Conservation (phyloP, 345 rosid species). For the Salix exigua region DNA sequence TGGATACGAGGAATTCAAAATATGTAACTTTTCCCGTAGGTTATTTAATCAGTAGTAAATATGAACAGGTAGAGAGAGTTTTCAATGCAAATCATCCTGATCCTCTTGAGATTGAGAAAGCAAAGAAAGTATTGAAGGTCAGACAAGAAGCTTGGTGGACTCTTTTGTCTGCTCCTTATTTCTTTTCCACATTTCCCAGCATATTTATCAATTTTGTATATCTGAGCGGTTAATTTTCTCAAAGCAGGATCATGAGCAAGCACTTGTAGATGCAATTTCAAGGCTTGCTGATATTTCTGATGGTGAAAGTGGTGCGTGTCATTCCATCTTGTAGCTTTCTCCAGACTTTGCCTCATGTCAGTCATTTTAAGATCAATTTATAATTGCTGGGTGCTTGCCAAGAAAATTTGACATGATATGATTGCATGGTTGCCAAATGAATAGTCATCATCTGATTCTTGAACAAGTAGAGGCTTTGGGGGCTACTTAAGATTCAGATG, state of each 20-base stretch:
- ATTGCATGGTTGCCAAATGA: not conserved
- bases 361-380: not conserved
- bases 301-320: conserved; percentile 56
- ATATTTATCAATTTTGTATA: not conserved
- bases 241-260: conserved; percentile 74
- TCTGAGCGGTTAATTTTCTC: conserved; percentile 4
- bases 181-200: not conserved
- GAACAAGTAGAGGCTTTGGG: not conserved
- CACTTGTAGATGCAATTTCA: conserved; percentile 66
- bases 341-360: not conserved
- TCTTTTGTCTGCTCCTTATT: not conserved
- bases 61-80: conserved; percentile 72
- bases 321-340: conserved; percentile 2
- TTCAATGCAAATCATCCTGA: conserved; percentile 60
- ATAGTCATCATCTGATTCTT: not conserved
- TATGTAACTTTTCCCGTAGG: not conserved
- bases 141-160: conserved; percentile 18
- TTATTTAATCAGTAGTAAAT: not conserved
- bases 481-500: not conserved
- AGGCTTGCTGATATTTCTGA: conserved; percentile 71
- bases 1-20: conserved; percentile 6
- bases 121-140: conserved; percentile 75
- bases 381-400: not conserved
- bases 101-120: conserved; percentile 76
- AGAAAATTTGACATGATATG: not conserved